Evolutionary conservation across 2,329 filamentous ascomycete genomes (phyloP).

Genomic region (Microcyclospora pomicola): DNA sequence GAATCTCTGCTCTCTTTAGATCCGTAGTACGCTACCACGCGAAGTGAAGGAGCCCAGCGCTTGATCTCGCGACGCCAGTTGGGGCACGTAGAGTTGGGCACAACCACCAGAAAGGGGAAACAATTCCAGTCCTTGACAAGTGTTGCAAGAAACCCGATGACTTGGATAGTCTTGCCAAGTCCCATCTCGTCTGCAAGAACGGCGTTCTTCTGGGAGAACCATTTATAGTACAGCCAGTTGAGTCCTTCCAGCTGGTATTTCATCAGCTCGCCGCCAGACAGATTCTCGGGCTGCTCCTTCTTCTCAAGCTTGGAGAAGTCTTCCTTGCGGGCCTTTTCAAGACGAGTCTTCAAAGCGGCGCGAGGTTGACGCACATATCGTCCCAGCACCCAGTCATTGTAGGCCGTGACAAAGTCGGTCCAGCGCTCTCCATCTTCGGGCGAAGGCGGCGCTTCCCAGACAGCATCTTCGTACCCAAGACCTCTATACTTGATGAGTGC

Average conservation of each 20-base stretch:
- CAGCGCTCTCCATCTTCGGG: constrained; percentile 54
- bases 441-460: constrained; percentile 73
- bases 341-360: constrained; percentile 48
- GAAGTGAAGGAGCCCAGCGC: constrained; percentile 72
- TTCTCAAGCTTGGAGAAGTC: constrained; percentile 57
- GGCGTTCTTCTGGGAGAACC: constrained; percentile 66
- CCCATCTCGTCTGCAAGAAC: constrained; percentile 98
- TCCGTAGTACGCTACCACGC: constrained; percentile 89
- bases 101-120: constrained; percentile 86
- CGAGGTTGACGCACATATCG: constrained; percentile 54
- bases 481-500: constrained; percentile 87
- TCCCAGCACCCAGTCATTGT: constrained; percentile 71
- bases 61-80: constrained; percentile 97
- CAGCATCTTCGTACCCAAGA: constrained; percentile 74
- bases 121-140: constrained; percentile 50
- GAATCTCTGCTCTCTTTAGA: constrained; percentile 59
- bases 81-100: constrained; percentile 88
- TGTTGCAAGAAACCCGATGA: constrained; percentile 67
- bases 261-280: constrained; percentile 76
- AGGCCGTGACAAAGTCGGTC: constrained; percentile 68
- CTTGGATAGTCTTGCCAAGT: constrained; percentile 89
- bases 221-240: constrained; percentile 92
- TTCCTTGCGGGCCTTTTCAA: constrained; percentile 53
- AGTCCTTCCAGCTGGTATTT: constrained; percentile 83
- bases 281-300: constrained; percentile 54